A percentile compares a stretch with the other conserved stretches of the same genome.
Evolutionary conservation across 2,329 filamentous ascomycete genomes (phyloP).

Genomic region (Penicillium decumbens): DNA sequence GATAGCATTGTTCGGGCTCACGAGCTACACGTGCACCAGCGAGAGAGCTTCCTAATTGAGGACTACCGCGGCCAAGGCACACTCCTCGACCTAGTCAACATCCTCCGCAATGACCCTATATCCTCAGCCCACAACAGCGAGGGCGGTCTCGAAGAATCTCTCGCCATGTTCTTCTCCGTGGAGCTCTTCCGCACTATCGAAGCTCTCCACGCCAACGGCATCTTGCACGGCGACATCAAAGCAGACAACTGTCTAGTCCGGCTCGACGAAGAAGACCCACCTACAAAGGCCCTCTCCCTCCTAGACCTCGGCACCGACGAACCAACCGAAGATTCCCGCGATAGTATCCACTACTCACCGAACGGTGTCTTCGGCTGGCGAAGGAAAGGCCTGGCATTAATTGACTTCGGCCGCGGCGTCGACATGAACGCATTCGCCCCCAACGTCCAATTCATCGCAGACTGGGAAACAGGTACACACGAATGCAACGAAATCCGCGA

Average conservation of each 20-base stretch:
- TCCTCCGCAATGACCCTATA: slow-evolving; percentile 63
- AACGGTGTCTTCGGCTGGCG: slow-evolving; percentile 75
- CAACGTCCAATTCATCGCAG: slow-evolving; percentile 81
- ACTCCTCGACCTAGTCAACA: slow-evolving; percentile 88
- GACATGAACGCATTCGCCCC: slow-evolving; percentile 81
- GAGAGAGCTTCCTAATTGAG: slow-evolving; percentile 85
- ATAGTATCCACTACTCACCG: slow-evolving; percentile 58
- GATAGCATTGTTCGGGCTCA: slow-evolving; percentile 78
- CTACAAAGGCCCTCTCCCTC: slow-evolving; percentile 26
- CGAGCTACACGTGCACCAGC: slow-evolving; percentile 84
- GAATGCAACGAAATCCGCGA: slow-evolving; percentile 97
- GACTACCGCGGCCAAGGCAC: slow-evolving; percentile 87
- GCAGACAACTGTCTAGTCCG: slow-evolving; percentile 91
- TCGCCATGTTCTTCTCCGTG: slow-evolving; percentile 93
- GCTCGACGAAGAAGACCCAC: slow-evolving; percentile 52
- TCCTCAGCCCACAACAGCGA: slow-evolving; percentile 46
- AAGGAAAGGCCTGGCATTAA: slow-evolving; percentile 73
- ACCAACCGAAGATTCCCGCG: slow-evolving; percentile 19
- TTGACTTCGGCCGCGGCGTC: slow-evolving; percentile 91
- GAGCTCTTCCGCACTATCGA: slow-evolving; percentile 89
- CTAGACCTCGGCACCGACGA: slow-evolving; percentile 26
- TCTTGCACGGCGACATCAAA: slow-evolving; percentile 93
- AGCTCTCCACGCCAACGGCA: slow-evolving; percentile 69
- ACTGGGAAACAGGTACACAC: slow-evolving; percentile 83
- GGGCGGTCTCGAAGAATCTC: slow-evolving; percentile 77